Evolutionary conservation across 257 asterid genomes (phyloP).

Genomic region (Nicotiana paniculata): DNA sequence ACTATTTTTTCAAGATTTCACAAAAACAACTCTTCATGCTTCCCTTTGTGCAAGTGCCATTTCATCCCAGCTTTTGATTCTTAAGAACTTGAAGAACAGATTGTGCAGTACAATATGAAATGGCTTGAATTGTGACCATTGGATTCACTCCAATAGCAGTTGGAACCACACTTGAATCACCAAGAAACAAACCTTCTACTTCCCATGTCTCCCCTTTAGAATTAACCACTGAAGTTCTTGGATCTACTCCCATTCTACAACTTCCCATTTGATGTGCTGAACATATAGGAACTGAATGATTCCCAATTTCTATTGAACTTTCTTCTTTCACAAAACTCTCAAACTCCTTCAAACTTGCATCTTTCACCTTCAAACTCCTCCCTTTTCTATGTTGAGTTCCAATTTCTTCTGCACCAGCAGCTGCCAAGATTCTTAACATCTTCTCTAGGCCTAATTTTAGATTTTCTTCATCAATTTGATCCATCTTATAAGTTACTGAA

Average conservation of each 20-base stretch:
- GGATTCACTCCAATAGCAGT: conserved; percentile 92
- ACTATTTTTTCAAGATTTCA: background rate
- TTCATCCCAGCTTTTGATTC: background rate
- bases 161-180: conserved; percentile 85
- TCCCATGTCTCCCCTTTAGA: conserved; percentile 81
- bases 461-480: conserved; percentile 32
- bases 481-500: conserved; percentile 42
- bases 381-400: conserved; percentile 64
- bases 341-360: conserved; percentile 30
- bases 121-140: conserved; percentile 81
- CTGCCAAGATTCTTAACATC: conserved; percentile 54
- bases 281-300: conserved; percentile 45
- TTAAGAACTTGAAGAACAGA: conserved; percentile 43
- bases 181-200: conserved; percentile 57
- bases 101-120: conserved; percentile 76
- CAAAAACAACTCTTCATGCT: background rate
- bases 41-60: background rate
- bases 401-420: conserved; percentile 83
- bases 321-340: conserved; percentile 64
- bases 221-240: conserved; percentile 45
- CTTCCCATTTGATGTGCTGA: conserved; percentile 99
- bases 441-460: conserved; percentile 50
- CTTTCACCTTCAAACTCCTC: conserved; percentile 43
- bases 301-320: conserved; percentile 37
- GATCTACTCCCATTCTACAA: conserved; percentile 71